phyloP scores from a whole-genome alignment of 331 rosid genomes.

The Stylosanthes scabra region DNA sequence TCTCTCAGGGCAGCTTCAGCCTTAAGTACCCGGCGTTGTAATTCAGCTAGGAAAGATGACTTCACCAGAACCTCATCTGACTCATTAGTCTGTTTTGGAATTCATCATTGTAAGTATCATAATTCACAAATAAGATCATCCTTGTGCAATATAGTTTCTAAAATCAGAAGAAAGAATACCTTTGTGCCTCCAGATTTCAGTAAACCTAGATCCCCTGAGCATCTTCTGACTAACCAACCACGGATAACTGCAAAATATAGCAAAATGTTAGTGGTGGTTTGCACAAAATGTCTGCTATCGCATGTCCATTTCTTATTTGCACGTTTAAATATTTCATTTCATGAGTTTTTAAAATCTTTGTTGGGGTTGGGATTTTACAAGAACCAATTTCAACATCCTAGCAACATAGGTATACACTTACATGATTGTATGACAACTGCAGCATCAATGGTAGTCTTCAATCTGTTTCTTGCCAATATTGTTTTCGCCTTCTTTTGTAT shows the following conservation, averaged over 20 bases:
- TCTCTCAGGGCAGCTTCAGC: conserved; percentile 95
- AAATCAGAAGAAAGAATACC: conserved; percentile 54
- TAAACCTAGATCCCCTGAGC: conserved; percentile 83
- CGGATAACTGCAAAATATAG: conserved; percentile 72
- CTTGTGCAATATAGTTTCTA: conserved; percentile 11
- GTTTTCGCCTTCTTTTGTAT: conserved; percentile 77
- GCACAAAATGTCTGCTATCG: conserved; percentile 18
- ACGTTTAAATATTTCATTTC: background rate
- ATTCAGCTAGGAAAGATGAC: conserved; percentile 86
- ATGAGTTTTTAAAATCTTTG: conserved; percentile 13
- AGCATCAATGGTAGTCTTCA: conserved; percentile 59
- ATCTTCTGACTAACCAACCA: conserved; percentile 91
- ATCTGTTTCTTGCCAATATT: conserved; percentile 53
- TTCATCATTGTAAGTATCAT: conserved; percentile 35
- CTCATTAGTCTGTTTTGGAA: conserved; percentile 64
- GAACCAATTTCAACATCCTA: background rate
- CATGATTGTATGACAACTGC: conserved; percentile 82
- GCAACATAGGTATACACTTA: conserved; percentile 36
- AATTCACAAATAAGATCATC: conserved; percentile 1
- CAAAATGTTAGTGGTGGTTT: background rate
- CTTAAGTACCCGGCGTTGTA: conserved; percentile 93
- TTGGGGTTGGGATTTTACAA: conserved; percentile 10
- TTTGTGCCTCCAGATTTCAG: conserved; percentile 56
- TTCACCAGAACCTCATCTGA: conserved; percentile 91
- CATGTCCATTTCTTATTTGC: conserved; percentile 16